Conservation (phyloP, 2,329 filamentous ascomycete species). For the Chaetomium globosum region DNA sequence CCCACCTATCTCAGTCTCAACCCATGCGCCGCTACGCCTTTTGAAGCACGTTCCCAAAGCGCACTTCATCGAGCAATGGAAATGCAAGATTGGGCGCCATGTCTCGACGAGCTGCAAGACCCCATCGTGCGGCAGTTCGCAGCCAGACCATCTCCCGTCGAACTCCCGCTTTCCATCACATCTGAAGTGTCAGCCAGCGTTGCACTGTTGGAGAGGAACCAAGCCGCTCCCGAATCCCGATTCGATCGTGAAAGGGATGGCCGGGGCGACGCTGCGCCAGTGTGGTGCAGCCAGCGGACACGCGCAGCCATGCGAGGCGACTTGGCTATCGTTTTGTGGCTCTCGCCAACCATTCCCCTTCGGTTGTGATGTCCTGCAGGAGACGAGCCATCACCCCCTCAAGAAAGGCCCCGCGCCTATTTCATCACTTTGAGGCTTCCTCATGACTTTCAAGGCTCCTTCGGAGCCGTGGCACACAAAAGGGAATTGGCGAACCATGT, state of each 20-base stretch:
- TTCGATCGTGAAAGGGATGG: slow-evolving; percentile 15
- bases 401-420: slow-evolving; percentile 19
- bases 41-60: slow-evolving; percentile 3
- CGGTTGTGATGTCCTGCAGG: slow-evolving; percentile 32
- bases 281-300: slow-evolving; percentile 32
- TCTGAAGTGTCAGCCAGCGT: slow-evolving; percentile 12
- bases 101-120: slow-evolving; percentile 14
- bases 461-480: slow-evolving; percentile 9
- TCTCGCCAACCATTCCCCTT: slow-evolving; percentile 32
- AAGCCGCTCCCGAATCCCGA: slow-evolving; percentile 14
- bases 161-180: slow-evolving; percentile 3
- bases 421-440: slow-evolving; percentile 8
- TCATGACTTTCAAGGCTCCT: slow-evolving; percentile 5
- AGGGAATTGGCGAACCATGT: slow-evolving; percentile 27
- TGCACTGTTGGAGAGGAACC: slow-evolving; percentile 8
- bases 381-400: slow-evolving; percentile 23
- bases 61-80: not conserved
- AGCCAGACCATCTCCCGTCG: slow-evolving; percentile 5
- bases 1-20: slow-evolving; percentile 15
- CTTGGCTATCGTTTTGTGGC: slow-evolving; percentile 36
- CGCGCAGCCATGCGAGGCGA: slow-evolving; percentile 34
- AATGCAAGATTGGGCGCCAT: slow-evolving; percentile 25
- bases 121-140: slow-evolving; percentile 16
- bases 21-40: slow-evolving; percentile 5
- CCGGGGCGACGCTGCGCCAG: slow-evolving; percentile 15